Base-by-base conservation (phyloP, 2,329 filamentous ascomycete species). In the Trichophyton schoenleinii region DNA sequence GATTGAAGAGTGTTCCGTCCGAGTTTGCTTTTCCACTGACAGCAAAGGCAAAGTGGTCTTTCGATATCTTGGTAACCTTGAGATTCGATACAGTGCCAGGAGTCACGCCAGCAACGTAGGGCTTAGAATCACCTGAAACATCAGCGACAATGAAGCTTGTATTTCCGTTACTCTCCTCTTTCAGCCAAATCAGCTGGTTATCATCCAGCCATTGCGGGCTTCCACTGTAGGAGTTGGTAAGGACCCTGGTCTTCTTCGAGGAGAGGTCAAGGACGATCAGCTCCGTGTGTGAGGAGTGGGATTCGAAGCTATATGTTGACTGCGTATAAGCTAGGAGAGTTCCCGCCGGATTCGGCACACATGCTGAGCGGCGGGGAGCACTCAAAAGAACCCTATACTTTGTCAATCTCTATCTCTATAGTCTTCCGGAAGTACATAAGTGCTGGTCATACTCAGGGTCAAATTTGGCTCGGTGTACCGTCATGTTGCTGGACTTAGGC, bases 231-330 rank as follows among this genome's bases (percentile, higher is more conserved):
- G 73, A 66, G 64, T 75, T 77, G 44, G 75, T 77, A 57, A 79
- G 69, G 9, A 77, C 67, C 9, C 70, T 69, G 0, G 74, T 74
- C 28, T 71, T 71, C 20, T 76, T 74, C 18, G 71, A 73, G 9
- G 68, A 67, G 41, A 79, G 70, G 46, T 79, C 74, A 3, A 79
- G 64, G 3, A 78, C 73, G 25, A 74, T 73, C 53, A 79, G 75
- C 63, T 79, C 78, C 55, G 72, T 74, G 36, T 71, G 77, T 64
- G 77, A 77, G 42, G 73, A 72, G 65, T 79, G 77, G 0, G 75
- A 75, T 34, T 79, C 75, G 65, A 80, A 80, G 22, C 77, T 79
- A 64, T 80, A 80, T n/a, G 73, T 71, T 1, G 77, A 76, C 60
- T 79, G 76, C 7, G 75, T 78, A 66, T 78, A 79, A 9, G 79